Percentiles rank a stretch among this genome's conserved stretches.
Evolutionary conservation across 2,329 filamentous ascomycete genomes (phyloP).

Genomic region (Biscogniauxia mediterranea): DNA sequence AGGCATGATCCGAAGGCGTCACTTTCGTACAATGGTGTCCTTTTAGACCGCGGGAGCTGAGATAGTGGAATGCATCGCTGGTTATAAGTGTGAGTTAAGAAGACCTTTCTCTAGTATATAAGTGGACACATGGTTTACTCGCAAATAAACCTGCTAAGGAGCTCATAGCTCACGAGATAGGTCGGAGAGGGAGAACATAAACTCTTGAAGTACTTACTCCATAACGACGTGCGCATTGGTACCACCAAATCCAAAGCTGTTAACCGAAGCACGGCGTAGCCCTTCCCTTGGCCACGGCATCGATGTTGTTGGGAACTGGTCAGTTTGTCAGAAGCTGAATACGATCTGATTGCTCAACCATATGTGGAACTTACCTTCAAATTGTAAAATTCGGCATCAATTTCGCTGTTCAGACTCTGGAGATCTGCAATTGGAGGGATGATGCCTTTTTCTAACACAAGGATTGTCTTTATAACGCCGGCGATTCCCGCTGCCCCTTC

Average conservation of each 20-base stretch:
- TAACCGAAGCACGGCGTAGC: background rate
- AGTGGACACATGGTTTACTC: background rate
- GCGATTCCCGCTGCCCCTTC: slow-evolving; percentile 14
- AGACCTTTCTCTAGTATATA: no score
- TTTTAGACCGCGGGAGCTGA: no score
- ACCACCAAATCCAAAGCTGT: no score
- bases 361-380: background rate
- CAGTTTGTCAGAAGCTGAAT: background rate
- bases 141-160: slow-evolving; percentile 6
- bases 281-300: background rate
- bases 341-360: no score
- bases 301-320: background rate
- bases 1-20: no score
- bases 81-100: no score
- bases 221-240: no score
- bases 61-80: no score
- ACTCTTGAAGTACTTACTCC: slow-evolving; percentile 4
- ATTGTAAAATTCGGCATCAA: background rate
- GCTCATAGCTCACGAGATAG: background rate
- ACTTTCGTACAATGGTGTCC: no score
- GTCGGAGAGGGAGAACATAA: background rate
- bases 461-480: slow-evolving; percentile 20
- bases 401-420: slow-evolving; percentile 1
- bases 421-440: slow-evolving; percentile 7
- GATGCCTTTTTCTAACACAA: slow-evolving; percentile 15